These are phyloP conservation scores for Zostera marina DNA, from an alignment of 116 monocot genomes.

Conservation along the genomic window DNA sequence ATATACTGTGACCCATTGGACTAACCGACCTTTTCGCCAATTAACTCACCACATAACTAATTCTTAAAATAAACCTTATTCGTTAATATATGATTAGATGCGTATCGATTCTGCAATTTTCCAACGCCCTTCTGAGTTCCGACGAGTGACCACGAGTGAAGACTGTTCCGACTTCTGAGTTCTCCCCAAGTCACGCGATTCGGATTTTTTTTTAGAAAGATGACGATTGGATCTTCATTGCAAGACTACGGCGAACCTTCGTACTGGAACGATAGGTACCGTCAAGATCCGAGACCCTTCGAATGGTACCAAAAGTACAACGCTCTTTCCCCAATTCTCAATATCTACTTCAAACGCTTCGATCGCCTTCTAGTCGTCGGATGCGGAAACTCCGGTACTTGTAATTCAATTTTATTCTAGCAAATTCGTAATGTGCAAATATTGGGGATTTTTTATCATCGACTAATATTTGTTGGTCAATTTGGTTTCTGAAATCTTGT, in stretches of 20 bases:
- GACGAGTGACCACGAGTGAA: neutral
- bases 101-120: too few relatives aligned
- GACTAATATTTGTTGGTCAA: neutral
- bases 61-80: too few relatives aligned
- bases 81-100: too few relatives aligned
- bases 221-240: slow-evolving; percentile 20
- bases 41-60: too few relatives aligned
- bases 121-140: neutral
- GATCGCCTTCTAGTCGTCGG: slow-evolving; percentile 72
- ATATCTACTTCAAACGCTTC: slow-evolving; percentile 34
- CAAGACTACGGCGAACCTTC: slow-evolving; percentile 82
- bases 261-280: slow-evolving; percentile 85
- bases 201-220: slow-evolving; percentile 6
- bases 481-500: too few relatives aligned
- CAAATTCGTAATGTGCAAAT: neutral
- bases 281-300: slow-evolving; percentile 46
- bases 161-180: too few relatives aligned
- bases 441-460: neutral
- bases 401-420: neutral
- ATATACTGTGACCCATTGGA: too few relatives aligned
- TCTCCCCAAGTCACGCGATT: too few relatives aligned
- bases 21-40: too few relatives aligned
- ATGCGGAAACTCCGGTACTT: slow-evolving; percentile 66
- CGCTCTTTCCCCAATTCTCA: slow-evolving; percentile 43
- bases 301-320: slow-evolving; percentile 95